Conservation (phyloP, 768 basidiomycete genomes). For the Ephemerocybe angulata region DNA sequence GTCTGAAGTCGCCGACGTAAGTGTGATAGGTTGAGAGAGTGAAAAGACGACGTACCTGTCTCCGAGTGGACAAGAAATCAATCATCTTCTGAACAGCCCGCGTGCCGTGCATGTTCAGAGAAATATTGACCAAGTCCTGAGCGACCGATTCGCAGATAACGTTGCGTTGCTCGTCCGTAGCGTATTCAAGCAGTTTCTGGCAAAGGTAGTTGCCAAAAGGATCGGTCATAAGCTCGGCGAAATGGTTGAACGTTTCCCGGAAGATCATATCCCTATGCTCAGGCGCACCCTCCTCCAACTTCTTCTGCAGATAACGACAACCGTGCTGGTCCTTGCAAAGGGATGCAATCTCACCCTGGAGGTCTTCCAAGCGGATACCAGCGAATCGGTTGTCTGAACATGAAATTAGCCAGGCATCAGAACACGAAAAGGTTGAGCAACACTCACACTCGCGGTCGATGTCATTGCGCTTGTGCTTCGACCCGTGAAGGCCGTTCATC, state of each 20-base stretch:
- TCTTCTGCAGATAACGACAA: constrained; percentile 97
- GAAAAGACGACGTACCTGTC: constrained; percentile 67
- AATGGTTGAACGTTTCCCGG: constrained; percentile 95
- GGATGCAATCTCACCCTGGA: constrained; percentile 89
- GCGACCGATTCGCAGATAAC: constrained; percentile 97
- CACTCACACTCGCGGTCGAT: constrained; percentile 80
- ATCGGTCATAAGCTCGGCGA: constrained; percentile 98
- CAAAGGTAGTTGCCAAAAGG: constrained; percentile 99
- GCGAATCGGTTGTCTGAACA: constrained; percentile 89
- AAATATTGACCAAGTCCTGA: constrained; percentile 95
- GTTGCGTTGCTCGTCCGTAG: constrained; percentile 95
- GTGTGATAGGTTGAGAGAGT: constrained; percentile 39
- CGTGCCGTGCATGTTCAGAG: constrained; percentile 99
- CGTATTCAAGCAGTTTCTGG: constrained; percentile 95
- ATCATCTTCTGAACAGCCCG: constrained; percentile 99
- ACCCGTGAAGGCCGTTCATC: constrained; percentile 87
- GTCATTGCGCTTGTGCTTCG: constrained; percentile 93
- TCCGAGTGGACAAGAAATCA: constrained; percentile 91
- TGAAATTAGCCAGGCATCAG: constrained; percentile 6
- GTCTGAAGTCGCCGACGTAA: constrained; percentile 58
- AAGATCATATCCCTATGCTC: constrained; percentile 99
- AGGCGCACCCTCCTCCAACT: constrained; percentile 91
- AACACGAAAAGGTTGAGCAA: background rate
- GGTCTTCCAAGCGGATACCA: constrained; percentile 91
- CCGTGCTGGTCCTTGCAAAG: constrained; percentile 99